These are phyloP conservation scores for Ceratobasidium sp. DNA, from an alignment of 1,284 basidiomycete species.

Conservation along the genomic window DNA sequence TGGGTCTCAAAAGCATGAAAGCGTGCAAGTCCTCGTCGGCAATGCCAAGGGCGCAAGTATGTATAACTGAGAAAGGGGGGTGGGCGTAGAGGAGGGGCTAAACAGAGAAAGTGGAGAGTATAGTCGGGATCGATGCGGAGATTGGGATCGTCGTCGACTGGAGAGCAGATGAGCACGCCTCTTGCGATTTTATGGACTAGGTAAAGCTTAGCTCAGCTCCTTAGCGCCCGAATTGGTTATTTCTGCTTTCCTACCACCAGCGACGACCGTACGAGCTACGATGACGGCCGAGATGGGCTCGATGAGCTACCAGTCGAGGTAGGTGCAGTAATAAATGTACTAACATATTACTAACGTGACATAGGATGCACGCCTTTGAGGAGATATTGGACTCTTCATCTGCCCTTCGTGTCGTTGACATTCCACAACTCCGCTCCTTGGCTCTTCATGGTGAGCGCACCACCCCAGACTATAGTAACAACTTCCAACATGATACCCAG, in stretches of 20 bases:
- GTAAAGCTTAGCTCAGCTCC: slow-evolving; percentile 26
- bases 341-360: background rate
- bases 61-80: background rate
- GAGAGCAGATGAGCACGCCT: slow-evolving; percentile 1
- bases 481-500: slow-evolving; percentile 12
- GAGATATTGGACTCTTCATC: slow-evolving; percentile 48
- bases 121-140: slow-evolving; percentile 31
- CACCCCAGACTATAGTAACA: background rate
- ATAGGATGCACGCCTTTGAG: slow-evolving; percentile 49
- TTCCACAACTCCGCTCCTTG: slow-evolving; percentile 43
- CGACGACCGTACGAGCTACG: slow-evolving; percentile 9
- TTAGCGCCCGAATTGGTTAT: slow-evolving; percentile 34
- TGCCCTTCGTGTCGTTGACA: slow-evolving; percentile 44
- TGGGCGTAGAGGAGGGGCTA: background rate
- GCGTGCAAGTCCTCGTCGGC: slow-evolving; percentile 38
- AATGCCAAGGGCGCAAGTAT: slow-evolving; percentile 14
- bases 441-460: slow-evolving; percentile 42
- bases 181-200: slow-evolving; percentile 25
- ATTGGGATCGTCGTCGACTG: slow-evolving; percentile 37
- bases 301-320: slow-evolving; percentile 41
- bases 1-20: slow-evolving; percentile 47
- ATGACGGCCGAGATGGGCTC: slow-evolving; percentile 31
- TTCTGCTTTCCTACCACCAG: slow-evolving; percentile 4
- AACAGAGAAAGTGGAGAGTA: slow-evolving; percentile 1
- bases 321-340: background rate